Evolutionary conservation across 495 filamentous ascomycete genomes (phyloP), one percentile per base, ranked within the genome.

Genomic region (Annulohypoxylon bovei): DNA sequence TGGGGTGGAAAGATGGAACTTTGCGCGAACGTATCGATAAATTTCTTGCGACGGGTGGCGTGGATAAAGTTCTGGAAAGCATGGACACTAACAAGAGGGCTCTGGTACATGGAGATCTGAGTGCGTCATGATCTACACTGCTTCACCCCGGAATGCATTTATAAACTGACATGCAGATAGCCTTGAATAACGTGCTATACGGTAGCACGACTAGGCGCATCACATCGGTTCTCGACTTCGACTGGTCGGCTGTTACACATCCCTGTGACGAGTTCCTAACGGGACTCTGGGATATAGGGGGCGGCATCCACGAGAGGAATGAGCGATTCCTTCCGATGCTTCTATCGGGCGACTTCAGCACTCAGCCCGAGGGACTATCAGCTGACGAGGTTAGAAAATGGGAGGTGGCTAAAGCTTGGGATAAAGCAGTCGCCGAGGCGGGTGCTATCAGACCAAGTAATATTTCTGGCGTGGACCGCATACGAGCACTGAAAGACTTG

Each of bases 321-420:
- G 52, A 55, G 9, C 22, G 4, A 7, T 55, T 55, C 52, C 16
- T 35, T 5, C 52, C 52, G 39, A 55, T 37, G 30, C 52, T 55
- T 39, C 52, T 55, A 14, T 37, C 52, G 8, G 52, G 52, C 9
- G 32, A 55, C 14, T 55, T 55, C 3, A 55, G 32, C 20, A 20
- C 32, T 22, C 16, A 23, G 12, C 32, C 30, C n/a, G 52, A 44
- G 25, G 55, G 39, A 0, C n/a, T 59, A 11, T 30, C 37, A 12
- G 23, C 12, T 8, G 55, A 59, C 0, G 55, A 44, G 0, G 14
- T 46, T 20, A 59, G 55, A 46, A 44, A 59, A 9, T 59, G 55
- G 55, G 37, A 59, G 55, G 37, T 59, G 2, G 55, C 55, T 18
- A 44, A 59, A 46, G 55, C 55, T 30, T 59, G 55, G 55, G 25